phyloP scores from a whole-genome alignment of 345 rosid species.

The Luvunga scandens region DNA sequence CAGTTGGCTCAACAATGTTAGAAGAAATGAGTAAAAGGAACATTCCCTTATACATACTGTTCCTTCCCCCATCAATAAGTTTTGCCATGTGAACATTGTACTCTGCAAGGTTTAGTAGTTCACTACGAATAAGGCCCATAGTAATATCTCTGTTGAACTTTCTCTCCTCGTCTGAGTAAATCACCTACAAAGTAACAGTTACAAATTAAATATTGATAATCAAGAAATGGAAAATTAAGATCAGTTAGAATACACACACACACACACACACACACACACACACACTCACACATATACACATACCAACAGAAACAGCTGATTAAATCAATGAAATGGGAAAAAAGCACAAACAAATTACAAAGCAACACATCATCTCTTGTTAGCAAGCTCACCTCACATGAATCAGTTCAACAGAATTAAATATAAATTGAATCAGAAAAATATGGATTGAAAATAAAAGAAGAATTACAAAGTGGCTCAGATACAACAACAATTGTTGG shows the following conservation, averaged over 20 bases:
- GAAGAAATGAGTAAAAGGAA: constrained; percentile 8
- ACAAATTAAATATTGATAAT: background rate
- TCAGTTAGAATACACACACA: background rate
- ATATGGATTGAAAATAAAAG: too few relatives aligned
- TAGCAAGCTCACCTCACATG: background rate
- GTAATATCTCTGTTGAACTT: constrained; percentile 90
- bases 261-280: background rate
- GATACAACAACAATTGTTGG: background rate
- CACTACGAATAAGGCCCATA: constrained; percentile 75
- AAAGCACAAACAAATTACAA: background rate
- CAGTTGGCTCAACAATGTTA: background rate
- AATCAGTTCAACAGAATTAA: background rate
- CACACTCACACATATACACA: background rate
- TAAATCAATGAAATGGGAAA: background rate
- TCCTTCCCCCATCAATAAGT: constrained; percentile 91
- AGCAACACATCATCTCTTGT: background rate
- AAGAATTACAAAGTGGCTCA: background rate
- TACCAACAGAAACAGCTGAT: background rate
- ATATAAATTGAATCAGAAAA: too few relatives aligned
- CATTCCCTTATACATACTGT: constrained; percentile 53
- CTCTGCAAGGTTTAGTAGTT: constrained; percentile 89
- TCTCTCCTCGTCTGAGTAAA: constrained; percentile 92
- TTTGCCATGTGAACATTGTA: constrained; percentile 93
- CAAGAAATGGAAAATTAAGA: background rate
- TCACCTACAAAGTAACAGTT: constrained; percentile 51